Percentiles rank a stretch among this genome's conserved stretches.
phyloP scores from a whole-genome alignment of 805 yeast genomes.

The Pichia occidentalis region DNA sequence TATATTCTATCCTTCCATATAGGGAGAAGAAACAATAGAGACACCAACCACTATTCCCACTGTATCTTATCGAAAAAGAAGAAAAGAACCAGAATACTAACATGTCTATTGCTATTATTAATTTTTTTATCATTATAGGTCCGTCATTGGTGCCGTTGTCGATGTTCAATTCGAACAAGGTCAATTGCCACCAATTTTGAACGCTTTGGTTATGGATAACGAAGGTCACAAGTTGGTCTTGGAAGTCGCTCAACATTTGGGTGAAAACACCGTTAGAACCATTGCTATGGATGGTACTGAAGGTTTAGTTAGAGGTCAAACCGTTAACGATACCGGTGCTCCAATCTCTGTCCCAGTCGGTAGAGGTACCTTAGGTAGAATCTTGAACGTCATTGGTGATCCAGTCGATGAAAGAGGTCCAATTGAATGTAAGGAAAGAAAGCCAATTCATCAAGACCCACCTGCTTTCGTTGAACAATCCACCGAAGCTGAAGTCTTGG shows the following conservation, averaged over 20 bases:
- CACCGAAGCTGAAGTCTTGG: slow-evolving; percentile 95
- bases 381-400: slow-evolving; percentile 97
- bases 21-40: too few relatives aligned
- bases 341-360: slow-evolving; percentile 99
- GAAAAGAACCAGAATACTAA: slow-evolving; percentile 17
- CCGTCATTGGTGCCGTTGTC: slow-evolving; percentile 98
- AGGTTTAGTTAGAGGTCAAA: slow-evolving; percentile 97
- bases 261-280: slow-evolving; percentile 99
- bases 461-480: slow-evolving; percentile 96
- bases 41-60: too few relatives aligned
- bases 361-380: slow-evolving; percentile 98
- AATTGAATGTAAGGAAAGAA: slow-evolving; percentile 81
- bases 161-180: slow-evolving; percentile 98
- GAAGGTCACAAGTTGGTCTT: slow-evolving; percentile 71
- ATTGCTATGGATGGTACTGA: slow-evolving; percentile 99
- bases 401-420: slow-evolving; percentile 99
- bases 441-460: slow-evolving; percentile 99
- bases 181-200: slow-evolving; percentile 93
- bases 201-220: slow-evolving; percentile 85
- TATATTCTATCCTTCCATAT: too few relatives aligned
- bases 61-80: too few relatives aligned
- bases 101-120: slow-evolving; percentile 7
- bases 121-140: slow-evolving; percentile 40
- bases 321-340: slow-evolving; percentile 90
- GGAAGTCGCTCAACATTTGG: slow-evolving; percentile 99